Evolutionary conservation across 495 filamentous ascomycete species (phyloP), one percentile per base, ranked within the genome.

Genomic region (Thermochaetoides thermophila): DNA sequence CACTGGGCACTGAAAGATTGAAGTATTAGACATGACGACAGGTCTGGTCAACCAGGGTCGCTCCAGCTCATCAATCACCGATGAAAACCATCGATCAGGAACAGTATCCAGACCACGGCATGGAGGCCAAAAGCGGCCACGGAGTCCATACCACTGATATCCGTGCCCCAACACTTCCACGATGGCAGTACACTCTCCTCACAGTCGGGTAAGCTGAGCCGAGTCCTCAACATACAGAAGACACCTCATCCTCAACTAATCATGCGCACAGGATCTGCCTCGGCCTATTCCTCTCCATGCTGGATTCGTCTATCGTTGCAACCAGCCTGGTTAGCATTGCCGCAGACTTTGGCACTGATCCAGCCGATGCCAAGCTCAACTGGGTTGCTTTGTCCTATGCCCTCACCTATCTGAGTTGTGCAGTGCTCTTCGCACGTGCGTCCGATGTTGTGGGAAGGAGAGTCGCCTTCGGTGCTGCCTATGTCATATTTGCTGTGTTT

Each of bases 361-460:
- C n/a, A n/a, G 45, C 45, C 11, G 36, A 55, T 14, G 41, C 38
- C 11, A 30, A 29, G 16, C 53, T 64, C 27, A 66, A 63, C 35
- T 67, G 64, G 63, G 57, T 66, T 0, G 55, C 56, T 0, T 39
- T 69, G 26, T 46, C 60, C 12, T 68, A 69, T 40, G 53, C 54
- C 0, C 41, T 69, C 8, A 35, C 60, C 9, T 68, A 63, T 32
- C 45, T 66, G 27, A 50, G 61, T 24, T 62, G 50, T 25, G 53
- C 53, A 3, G 59, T 69, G 1, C 50, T 74, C 18, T 63, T 61
- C 18, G 56, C 67, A 3, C 62, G 64, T 18, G 35, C 70, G 7
- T 66, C 63, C 28, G 71, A 74, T 39, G 49, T 72, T 10, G 40
- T 70, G 16, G 69, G 70, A 22, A 63, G 65, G 2, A 57, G 61